phyloP scores from a whole-genome alignment of 2,329 filamentous ascomycete species.

The Trichoderma citrinoviride region DNA sequence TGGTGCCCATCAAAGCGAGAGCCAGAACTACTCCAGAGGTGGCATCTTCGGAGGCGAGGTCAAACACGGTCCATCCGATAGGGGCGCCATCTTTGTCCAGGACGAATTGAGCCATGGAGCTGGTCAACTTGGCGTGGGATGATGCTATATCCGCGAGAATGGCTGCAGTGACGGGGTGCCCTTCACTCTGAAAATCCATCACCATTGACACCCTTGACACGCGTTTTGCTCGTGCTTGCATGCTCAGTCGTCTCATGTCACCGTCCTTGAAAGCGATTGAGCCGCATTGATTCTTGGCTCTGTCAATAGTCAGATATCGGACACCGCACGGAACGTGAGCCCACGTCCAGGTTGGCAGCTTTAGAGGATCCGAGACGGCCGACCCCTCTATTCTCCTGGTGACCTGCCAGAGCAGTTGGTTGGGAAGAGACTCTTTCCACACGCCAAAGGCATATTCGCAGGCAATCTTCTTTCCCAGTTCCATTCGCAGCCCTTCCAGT shows the following conservation, averaged over 20 bases:
- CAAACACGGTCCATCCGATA: slow-evolving; percentile 22
- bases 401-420: slow-evolving; percentile 25
- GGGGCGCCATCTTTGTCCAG: neutral
- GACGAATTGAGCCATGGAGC: slow-evolving; percentile 15
- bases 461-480: slow-evolving; percentile 20
- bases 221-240: slow-evolving; percentile 5
- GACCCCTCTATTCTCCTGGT: neutral
- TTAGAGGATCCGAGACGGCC: slow-evolving; percentile 7
- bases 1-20: slow-evolving; percentile 18
- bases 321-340: slow-evolving; percentile 23
- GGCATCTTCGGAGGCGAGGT: neutral
- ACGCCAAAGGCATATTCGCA: slow-evolving; percentile 22
- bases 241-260: neutral
- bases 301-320: slow-evolving; percentile 21
- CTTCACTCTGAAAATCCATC: neutral
- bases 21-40: neutral
- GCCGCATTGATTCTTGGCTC: slow-evolving; percentile 22
- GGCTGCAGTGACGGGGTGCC: neutral
- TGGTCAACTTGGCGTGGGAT: slow-evolving; percentile 21
- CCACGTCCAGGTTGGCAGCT: slow-evolving; percentile 25
- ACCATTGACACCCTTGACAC: neutral
- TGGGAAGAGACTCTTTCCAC: slow-evolving; percentile 23
- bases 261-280: neutral
- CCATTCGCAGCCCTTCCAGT: slow-evolving; percentile 22
- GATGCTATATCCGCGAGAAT: slow-evolving; percentile 16